A percentile compares a stretch with the other conserved stretches of the same genome.
Conservation (phyloP, 495 filamentous ascomycete species). For the Aspergillus wentii region DNA sequence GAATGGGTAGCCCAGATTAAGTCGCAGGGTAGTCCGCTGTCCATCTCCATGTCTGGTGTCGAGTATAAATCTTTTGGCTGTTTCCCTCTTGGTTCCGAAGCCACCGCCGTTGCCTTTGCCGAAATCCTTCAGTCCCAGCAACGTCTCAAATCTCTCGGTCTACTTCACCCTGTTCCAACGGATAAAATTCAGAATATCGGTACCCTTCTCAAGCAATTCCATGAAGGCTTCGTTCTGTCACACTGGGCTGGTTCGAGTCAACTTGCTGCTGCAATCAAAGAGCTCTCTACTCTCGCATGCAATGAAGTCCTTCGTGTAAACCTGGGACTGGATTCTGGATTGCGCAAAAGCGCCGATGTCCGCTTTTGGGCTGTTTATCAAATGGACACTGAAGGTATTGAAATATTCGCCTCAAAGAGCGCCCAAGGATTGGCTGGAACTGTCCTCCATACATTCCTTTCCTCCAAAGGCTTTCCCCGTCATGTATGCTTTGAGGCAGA, state of each 20-base stretch:
- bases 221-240: conserved; percentile 16
- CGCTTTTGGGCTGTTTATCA: conserved; percentile 56
- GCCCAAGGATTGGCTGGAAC: conserved; percentile 44
- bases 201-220: conserved; percentile 25
- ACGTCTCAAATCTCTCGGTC: conserved; percentile 37
- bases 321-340: conserved; percentile 50
- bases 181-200: conserved; percentile 32
- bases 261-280: conserved; percentile 22
- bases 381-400: conserved; percentile 34
- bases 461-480: conserved; percentile 41
- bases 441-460: conserved; percentile 54
- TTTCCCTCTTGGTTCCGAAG: conserved; percentile 50
- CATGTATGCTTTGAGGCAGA: conserved; percentile 50
- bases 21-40: conserved; percentile 42
- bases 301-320: conserved; percentile 31
- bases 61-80: conserved; percentile 48
- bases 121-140: conserved; percentile 47
- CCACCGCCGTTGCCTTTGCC: conserved; percentile 37
- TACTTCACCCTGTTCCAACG: conserved; percentile 41
- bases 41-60: conserved; percentile 39
- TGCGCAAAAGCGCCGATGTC: conserved; percentile 38
- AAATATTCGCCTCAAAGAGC: conserved; percentile 53
- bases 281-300: conserved; percentile 25
- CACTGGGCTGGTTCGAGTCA: conserved; percentile 12
- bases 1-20: conserved; percentile 35